Evolutionary conservation across 495 filamentous ascomycete genomes (phyloP), one percentile per base, ranked within the genome.

Genomic region (Talaromyces wortmannii): DNA sequence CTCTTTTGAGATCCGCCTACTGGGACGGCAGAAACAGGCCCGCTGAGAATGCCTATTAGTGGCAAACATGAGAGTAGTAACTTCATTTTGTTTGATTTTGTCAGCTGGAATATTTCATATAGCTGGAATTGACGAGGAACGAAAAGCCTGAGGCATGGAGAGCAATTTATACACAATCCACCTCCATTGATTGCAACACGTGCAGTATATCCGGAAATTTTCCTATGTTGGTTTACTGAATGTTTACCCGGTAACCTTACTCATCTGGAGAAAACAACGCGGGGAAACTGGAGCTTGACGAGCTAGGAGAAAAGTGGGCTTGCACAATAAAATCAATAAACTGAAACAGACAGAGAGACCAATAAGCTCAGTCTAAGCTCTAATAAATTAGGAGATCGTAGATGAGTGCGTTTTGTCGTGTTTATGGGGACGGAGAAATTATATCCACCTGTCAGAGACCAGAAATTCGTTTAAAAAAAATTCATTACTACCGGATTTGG

Each of bases 401-500:
- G 13, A 40, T 40, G 36, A 40, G 36, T 40, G 36, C 29, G 31
- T 16, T 32, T 32, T 40, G 40, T 29, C 43, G 29, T 18, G 32
- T 18, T 18, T 15, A 30, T 30, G 16, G 33, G 31, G n/a, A 29
- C 50, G 50, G 50, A 52, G n/a, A 42, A 52, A 52, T 52, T 52
- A 18, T 44, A 33, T 52, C 50, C 50, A 52, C 50, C 50, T 42
- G 12, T 52, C 11, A 52, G 16, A 52, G 31, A 3, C n/a, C 3
- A 17, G 17, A 23, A 4, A 23, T 23, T 1, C 23, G 23, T 23
- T 23, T 23, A 23, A 43, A 43, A 43, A 23, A 23, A 23, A 23
- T 23, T 23, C 23, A 4, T 23, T 23, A 23, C 23, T 23, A 23
- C 23, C 23, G 1, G 23, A 23, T 23, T 23, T 4, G 17, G 23